These are phyloP conservation scores for Butyriboletus appendiculatus DNA, from an alignment of 1,284 basidiomycete species.

Conservation along the genomic window DNA sequence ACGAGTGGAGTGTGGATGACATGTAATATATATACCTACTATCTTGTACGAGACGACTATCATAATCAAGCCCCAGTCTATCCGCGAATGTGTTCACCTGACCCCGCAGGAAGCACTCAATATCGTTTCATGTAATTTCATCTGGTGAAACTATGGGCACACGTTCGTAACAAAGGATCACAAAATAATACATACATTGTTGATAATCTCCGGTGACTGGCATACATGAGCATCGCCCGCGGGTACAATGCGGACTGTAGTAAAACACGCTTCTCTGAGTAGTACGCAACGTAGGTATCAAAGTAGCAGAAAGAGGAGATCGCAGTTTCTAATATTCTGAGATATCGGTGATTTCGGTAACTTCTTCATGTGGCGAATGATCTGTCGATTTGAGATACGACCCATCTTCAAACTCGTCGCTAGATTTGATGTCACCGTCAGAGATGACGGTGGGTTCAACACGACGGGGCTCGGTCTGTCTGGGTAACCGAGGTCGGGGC, in stretches of 20 bases:
- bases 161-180: neutral
- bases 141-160: neutral
- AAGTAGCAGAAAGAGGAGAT: neutral
- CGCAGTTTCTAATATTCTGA: slow-evolving; percentile 32
- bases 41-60: neutral
- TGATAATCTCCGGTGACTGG: slow-evolving; percentile 5
- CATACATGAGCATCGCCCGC: slow-evolving; percentile 28
- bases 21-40: slow-evolving; percentile 56
- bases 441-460: slow-evolving; percentile 36
- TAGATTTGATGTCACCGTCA: slow-evolving; percentile 32
- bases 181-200: slow-evolving; percentile 6
- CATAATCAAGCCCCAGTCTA: neutral
- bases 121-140: neutral
- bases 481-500: slow-evolving; percentile 26
- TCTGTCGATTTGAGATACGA: slow-evolving; percentile 31
- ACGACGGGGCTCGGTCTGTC: slow-evolving; percentile 32
- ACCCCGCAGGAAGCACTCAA: neutral
- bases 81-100: neutral
- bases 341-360: slow-evolving; percentile 30
- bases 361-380: slow-evolving; percentile 28
- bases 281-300: slow-evolving; percentile 4
- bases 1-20: slow-evolving; percentile 87
- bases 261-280: slow-evolving; percentile 13
- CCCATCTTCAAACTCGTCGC: slow-evolving; percentile 29
- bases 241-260: slow-evolving; percentile 11